These are phyloP conservation scores for Fagus crenata DNA, from an alignment of 306 rosid genomes.

Conservation along the genomic window DNA sequence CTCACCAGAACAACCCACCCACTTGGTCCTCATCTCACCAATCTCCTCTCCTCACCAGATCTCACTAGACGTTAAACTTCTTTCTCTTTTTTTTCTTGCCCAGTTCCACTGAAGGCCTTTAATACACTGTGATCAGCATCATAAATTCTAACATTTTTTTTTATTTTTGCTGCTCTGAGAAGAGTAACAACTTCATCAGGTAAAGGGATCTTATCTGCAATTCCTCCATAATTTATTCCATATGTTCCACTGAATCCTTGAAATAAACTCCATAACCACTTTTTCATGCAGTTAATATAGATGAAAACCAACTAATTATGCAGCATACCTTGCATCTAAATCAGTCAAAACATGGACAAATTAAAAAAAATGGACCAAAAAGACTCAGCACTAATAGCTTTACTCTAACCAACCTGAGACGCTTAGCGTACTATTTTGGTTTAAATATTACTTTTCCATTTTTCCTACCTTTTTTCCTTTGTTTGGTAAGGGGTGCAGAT, in stretches of 20 bases:
- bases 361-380: not conserved
- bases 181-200: constrained; percentile 88
- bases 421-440: not conserved
- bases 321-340: not conserved
- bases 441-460: not conserved
- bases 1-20: no score
- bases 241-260: constrained; percentile 89
- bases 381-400: not conserved
- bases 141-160: constrained; percentile 75
- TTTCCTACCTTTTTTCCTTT: not conserved
- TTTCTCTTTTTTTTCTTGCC: constrained; percentile 25
- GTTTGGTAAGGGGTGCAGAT: not conserved
- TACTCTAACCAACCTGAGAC: not conserved
- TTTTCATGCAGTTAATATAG: not conserved
- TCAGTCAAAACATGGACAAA: not conserved
- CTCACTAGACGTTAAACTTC: no score
- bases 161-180: constrained; percentile 81
- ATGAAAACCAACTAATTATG: constrained; percentile 3
- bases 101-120: constrained; percentile 79
- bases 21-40: no score
- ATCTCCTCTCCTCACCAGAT: no score
- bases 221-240: constrained; percentile 89
- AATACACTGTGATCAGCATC: constrained; percentile 90
- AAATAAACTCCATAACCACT: constrained; percentile 34
- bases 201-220: constrained; percentile 84